Evolutionary conservation across 129 eudicot species (phyloP).

Genomic region (Tanacetum coccineum): DNA sequence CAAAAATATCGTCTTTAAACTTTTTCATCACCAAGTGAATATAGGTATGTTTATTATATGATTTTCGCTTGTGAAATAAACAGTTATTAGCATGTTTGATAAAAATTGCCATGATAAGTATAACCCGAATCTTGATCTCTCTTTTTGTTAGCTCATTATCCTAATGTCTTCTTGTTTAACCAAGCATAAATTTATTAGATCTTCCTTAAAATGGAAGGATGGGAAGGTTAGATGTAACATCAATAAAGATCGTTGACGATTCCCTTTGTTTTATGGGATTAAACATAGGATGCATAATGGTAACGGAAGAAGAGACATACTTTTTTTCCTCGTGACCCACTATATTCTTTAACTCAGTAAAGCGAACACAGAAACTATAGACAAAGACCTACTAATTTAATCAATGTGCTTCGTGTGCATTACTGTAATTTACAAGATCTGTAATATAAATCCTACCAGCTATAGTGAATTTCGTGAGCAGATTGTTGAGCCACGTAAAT

Average conservation of each 20-base stretch:
- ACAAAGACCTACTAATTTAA: background rate
- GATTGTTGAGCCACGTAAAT: background rate
- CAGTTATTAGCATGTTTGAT: background rate
- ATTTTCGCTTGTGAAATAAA: background rate
- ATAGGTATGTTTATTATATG: background rate
- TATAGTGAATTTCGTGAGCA: background rate
- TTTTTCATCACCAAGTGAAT: background rate
- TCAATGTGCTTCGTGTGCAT: background rate
- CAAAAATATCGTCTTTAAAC: background rate
- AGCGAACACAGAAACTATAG: background rate
- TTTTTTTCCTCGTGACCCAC: background rate
- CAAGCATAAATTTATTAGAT: background rate
- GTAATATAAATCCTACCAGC: background rate
- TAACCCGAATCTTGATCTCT: background rate
- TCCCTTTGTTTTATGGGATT: conserved; percentile 4
- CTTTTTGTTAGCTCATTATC: background rate
- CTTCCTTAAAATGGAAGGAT: conserved; percentile 16
- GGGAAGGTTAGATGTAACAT: conserved; percentile 9
- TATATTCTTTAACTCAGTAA: conserved; percentile 13
- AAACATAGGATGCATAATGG: background rate
- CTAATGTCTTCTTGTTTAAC: background rate
- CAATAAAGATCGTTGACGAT: conserved; percentile 1
- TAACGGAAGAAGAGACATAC: background rate
- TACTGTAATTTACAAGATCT: background rate
- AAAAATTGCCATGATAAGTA: background rate